phyloP scores from a whole-genome alignment of 2,329 filamentous ascomycete genomes.

The Fusarium pininemorale region DNA sequence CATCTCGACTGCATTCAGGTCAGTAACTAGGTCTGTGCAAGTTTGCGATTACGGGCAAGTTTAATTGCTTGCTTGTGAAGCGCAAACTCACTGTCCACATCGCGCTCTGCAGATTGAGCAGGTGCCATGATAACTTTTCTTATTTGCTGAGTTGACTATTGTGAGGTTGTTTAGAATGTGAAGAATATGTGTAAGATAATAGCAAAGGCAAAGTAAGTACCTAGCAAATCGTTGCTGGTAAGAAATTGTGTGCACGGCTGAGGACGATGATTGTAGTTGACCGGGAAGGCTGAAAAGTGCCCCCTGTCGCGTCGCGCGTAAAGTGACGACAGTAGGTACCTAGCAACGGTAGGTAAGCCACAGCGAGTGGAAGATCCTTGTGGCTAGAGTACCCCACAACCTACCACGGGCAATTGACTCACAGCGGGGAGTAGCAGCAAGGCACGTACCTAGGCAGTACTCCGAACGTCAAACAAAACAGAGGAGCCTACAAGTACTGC shows the following conservation, averaged over 20 bases:
- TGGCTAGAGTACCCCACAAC: constrained; percentile 19
- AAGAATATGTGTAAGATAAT: not conserved
- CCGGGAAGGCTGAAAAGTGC: constrained; percentile 45
- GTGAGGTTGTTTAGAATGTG: not conserved
- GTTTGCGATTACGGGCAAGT: not conserved
- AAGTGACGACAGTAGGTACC: constrained; percentile 41
- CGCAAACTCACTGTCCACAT: constrained; percentile 48
- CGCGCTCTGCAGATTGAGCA: constrained; percentile 48
- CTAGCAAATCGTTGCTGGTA: constrained; percentile 11
- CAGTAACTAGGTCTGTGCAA: not conserved
- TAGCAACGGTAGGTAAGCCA: constrained; percentile 14
- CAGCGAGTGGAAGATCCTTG: constrained; percentile 15
- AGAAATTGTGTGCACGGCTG: constrained; percentile 34
- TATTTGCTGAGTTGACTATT: not conserved
- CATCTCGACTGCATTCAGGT: constrained; percentile 48
- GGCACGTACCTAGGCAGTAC: not conserved
- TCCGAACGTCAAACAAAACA: not conserved
- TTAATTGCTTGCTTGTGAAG: constrained; percentile 6
- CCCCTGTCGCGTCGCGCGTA: constrained; percentile 49
- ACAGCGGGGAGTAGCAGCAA: not conserved
- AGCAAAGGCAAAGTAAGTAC: not conserved
- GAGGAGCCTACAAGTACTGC: not conserved
- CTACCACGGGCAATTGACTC: constrained; percentile 32
- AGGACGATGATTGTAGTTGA: constrained; percentile 23
- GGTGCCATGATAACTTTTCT: constrained; percentile 46